Evolutionary conservation across 257 asterid genomes (phyloP).

Genomic region (Solanum sejunctum): DNA sequence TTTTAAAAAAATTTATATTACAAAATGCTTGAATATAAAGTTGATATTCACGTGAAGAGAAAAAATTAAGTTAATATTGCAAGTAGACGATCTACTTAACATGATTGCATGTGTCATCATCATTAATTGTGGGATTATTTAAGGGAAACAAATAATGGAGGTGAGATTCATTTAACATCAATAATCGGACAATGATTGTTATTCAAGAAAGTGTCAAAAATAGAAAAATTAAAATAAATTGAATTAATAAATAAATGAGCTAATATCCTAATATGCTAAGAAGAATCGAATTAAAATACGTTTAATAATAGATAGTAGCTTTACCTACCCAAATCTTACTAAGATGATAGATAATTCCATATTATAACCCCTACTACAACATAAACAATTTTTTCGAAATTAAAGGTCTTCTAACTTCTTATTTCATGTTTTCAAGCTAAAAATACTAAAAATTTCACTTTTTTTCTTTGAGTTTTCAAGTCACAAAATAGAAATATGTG

Average conservation of each 20-base stretch:
- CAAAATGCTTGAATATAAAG: background rate
- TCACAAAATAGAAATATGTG: background rate
- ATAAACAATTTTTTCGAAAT: background rate
- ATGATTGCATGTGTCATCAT: background rate
- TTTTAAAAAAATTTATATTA: background rate
- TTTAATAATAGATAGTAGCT: background rate
- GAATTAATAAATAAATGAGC: background rate
- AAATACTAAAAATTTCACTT: background rate
- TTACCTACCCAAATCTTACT: background rate
- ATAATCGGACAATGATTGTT: background rate
- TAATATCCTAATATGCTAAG: background rate
- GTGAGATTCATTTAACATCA: background rate
- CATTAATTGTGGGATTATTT: background rate
- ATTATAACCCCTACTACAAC: background rate
- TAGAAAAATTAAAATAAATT: rapidly evolving
- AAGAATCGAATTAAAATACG: no score
- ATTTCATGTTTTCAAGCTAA: background rate
- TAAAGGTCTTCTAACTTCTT: background rate
- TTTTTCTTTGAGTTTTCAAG: background rate
- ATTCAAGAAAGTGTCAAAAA: background rate
- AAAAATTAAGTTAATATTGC: background rate
- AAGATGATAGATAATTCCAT: background rate
- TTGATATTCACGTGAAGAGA: background rate
- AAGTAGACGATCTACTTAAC: background rate
- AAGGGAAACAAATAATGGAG: background rate